These are phyloP conservation scores for Penicillium salamii DNA, from an alignment of 495 filamentous ascomycete species.

Conservation along the genomic window DNA sequence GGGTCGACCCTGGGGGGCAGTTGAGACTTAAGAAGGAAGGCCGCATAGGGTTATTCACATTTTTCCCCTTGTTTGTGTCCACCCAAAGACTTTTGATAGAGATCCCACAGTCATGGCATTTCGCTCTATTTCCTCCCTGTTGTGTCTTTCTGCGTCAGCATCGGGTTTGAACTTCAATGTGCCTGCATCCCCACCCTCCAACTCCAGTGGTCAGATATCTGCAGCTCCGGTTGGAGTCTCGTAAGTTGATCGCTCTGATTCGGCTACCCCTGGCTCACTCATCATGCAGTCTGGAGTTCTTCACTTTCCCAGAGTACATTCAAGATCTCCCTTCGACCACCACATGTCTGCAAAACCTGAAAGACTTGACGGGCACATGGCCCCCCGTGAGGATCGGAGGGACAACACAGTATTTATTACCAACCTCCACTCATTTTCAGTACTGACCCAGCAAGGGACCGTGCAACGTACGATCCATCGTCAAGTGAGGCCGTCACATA, in stretches of 20 bases:
- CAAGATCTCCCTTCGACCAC: slow-evolving; percentile 51
- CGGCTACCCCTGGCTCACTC: too few species aligned
- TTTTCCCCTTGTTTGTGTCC: neutral
- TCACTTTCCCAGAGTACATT: slow-evolving; percentile 58
- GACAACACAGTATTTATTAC: slow-evolving; percentile 46
- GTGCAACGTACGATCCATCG: slow-evolving; percentile 51
- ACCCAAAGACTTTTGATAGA: too few species aligned
- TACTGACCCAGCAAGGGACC: slow-evolving; percentile 30
- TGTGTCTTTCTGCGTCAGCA: neutral
- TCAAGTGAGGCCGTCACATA: slow-evolving; percentile 52
- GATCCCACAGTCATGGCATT: neutral
- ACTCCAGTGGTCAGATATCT: slow-evolving; percentile 14
- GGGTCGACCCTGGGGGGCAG: neutral
- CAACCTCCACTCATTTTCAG: too few species aligned
- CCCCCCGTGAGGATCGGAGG: slow-evolving; percentile 59
- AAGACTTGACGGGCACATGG: slow-evolving; percentile 51
- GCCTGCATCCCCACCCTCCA: slow-evolving; percentile 11
- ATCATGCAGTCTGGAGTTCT: slow-evolving; percentile 50
- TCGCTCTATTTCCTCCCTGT: neutral
- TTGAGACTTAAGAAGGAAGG: too few species aligned
- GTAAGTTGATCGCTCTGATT: slow-evolving; percentile 25
- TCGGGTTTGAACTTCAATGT: slow-evolving; percentile 9
- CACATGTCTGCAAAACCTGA: slow-evolving; percentile 54
- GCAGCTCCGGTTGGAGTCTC: slow-evolving; percentile 52
- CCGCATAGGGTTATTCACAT: neutral